These are phyloP conservation scores for Boletus coccyginus DNA, from an alignment of 768 basidiomycete species.

Conservation along the genomic window DNA sequence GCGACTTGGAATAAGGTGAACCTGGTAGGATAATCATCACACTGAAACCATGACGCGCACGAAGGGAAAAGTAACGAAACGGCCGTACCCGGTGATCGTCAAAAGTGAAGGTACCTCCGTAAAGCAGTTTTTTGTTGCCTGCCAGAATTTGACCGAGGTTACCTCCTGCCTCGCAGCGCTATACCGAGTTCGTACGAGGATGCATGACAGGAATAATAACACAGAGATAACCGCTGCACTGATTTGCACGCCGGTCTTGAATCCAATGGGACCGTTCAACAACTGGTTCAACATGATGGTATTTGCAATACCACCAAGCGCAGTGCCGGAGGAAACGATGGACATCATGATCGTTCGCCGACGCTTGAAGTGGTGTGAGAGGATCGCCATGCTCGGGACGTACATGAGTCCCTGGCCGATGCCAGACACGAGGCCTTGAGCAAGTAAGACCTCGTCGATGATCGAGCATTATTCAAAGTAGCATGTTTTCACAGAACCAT, in stretches of 20 bases:
- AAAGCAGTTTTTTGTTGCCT: constrained; percentile 21
- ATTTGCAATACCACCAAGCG: constrained; percentile 53
- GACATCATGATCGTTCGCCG: constrained; percentile 44
- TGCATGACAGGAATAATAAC: constrained; percentile 37
- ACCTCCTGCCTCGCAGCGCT: neutral
- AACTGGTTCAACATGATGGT: constrained; percentile 59
- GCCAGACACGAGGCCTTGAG: constrained; percentile 43
- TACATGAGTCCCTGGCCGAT: constrained; percentile 44
- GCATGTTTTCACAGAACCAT: neutral
- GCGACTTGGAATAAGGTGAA: constrained; percentile 35
- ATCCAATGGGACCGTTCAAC: constrained; percentile 43
- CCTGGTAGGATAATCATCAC: constrained; percentile 3
- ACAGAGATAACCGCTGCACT: constrained; percentile 39
- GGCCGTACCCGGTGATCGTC: constrained; percentile 18
- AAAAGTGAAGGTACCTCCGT: constrained; percentile 25
- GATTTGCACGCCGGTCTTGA: constrained; percentile 38
- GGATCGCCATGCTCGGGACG: constrained; percentile 40
- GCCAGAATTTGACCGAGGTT: constrained; percentile 11
- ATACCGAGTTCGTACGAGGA: constrained; percentile 37
- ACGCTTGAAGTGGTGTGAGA: constrained; percentile 45
- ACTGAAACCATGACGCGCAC: neutral
- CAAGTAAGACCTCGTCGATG: constrained; percentile 36
- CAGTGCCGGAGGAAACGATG: constrained; percentile 44
- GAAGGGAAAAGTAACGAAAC: neutral
- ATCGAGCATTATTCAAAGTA: neutral